phyloP scores from a whole-genome alignment of 305 asterid species.

The Withania somnifera region DNA sequence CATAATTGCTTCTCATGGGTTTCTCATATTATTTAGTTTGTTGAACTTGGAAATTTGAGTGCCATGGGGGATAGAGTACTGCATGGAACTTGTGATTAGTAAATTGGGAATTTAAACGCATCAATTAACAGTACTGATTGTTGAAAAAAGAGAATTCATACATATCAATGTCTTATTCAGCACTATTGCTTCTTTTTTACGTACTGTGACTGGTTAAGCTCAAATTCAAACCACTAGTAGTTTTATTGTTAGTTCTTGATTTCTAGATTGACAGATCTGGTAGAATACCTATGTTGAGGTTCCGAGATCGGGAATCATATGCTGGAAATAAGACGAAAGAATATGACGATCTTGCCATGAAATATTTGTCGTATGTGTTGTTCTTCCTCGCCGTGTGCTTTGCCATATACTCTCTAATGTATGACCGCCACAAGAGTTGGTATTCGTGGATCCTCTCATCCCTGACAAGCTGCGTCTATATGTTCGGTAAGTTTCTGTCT shows the following conservation, averaged over 20 bases:
- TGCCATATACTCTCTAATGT: constrained; percentile 76
- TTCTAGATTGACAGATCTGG: constrained; percentile 87
- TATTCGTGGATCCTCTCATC: constrained; percentile 97
- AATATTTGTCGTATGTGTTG: constrained; percentile 82
- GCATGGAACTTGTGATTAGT: background rate
- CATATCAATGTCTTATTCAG: background rate
- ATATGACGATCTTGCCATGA: constrained; percentile 95
- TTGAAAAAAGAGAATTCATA: background rate
- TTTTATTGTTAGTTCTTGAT: background rate
- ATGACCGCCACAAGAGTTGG: constrained; percentile 97
- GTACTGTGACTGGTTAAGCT: background rate
- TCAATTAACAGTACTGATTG: too few species aligned
- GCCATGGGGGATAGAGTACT: background rate
- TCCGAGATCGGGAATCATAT: constrained; percentile 94
- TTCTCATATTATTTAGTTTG: background rate
- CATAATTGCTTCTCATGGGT: background rate
- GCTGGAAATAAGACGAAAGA: constrained; percentile 93
- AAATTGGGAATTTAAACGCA: too few species aligned
- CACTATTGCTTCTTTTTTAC: background rate
- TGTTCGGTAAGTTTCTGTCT: constrained; percentile 65
- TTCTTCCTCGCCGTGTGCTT: constrained; percentile 66
- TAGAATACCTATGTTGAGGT: constrained; percentile 76
- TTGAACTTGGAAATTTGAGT: background rate
- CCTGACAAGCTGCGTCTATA: constrained; percentile 94
- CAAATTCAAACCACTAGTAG: background rate